These are phyloP conservation scores for Chaetomiaceae sp. DNA, from an alignment of 2,329 filamentous ascomycete species.

Conservation along the genomic window DNA sequence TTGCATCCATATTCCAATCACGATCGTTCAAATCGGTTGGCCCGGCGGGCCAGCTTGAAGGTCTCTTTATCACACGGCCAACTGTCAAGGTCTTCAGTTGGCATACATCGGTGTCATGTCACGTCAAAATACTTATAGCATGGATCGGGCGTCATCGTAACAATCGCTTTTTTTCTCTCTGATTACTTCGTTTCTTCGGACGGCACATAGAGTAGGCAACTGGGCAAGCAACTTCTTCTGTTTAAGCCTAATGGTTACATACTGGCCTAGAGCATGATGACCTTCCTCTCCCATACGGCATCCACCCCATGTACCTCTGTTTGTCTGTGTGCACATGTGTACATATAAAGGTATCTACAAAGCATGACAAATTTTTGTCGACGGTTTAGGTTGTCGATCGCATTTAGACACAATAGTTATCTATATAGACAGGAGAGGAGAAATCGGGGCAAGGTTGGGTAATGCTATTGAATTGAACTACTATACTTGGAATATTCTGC, in stretches of 20 bases:
- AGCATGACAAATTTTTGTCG: constrained; percentile 8
- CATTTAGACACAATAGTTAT: constrained; percentile 10
- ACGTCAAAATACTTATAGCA: constrained; percentile 12
- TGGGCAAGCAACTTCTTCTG: not conserved
- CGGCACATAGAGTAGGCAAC: constrained; percentile 2
- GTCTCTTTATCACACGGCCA: not conserved
- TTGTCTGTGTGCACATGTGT: not conserved
- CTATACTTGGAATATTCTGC: too few species aligned
- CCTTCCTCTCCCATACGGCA: constrained; percentile 5
- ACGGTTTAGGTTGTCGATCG: constrained; percentile 7
- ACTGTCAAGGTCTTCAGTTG: not conserved
- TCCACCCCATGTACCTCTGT: not conserved
- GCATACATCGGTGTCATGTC: constrained; percentile 7
- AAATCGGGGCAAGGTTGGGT: constrained; percentile 1
- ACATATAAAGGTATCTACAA: constrained; percentile 2
- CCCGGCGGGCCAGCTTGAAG: not conserved
- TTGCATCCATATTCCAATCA: constrained; percentile 4
- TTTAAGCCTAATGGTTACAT: not conserved
- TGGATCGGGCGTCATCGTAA: constrained; percentile 17
- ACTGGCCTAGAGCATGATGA: constrained; percentile 6
- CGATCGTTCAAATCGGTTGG: constrained; percentile 6
- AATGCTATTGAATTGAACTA: constrained; percentile 7
- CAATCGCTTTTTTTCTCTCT: constrained; percentile 8
- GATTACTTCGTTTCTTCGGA: constrained; percentile 4
- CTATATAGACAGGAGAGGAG: constrained; percentile 14